phyloP scores from a whole-genome alignment of 140 eudicot species.

The Bidens hawaiensis region DNA sequence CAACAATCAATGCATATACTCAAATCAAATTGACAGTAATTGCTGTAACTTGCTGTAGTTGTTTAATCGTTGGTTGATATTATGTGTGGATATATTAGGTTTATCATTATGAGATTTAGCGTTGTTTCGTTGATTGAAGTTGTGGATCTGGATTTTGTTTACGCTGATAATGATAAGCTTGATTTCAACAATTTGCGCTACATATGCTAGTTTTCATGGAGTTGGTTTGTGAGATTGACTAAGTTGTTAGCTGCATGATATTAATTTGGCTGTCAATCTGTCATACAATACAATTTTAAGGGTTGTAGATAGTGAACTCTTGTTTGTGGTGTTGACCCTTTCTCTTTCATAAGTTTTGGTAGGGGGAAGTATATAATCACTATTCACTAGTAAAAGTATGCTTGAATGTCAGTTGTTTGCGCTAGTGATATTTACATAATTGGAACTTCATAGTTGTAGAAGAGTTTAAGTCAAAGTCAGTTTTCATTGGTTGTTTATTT shows the following conservation, averaged over 20 bases:
- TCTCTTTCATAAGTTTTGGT: not conserved
- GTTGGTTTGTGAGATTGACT: slow-evolving; percentile 3
- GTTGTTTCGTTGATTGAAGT: slow-evolving; percentile 7
- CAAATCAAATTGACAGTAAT: too few species aligned
- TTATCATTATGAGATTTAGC: not conserved
- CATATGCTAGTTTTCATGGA: not conserved
- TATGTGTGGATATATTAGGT: not conserved
- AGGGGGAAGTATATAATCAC: not conserved
- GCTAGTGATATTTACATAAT: not conserved
- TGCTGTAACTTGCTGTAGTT: too few species aligned
- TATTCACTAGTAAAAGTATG: not conserved
- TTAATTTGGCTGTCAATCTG: not conserved
- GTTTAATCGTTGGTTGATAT: not conserved
- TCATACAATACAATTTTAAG: not conserved
- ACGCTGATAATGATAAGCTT: not conserved
- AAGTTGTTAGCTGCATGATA: not conserved
- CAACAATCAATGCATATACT: too few species aligned
- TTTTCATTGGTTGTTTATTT: slow-evolving; percentile 1
- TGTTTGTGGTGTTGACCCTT: not conserved
- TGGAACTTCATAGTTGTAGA: not conserved
- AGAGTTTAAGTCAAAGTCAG: not conserved
- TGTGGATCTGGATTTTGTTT: slow-evolving; percentile 22
- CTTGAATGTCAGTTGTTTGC: not conserved
- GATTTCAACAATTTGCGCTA: slow-evolving; percentile 10
- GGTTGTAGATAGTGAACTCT: not conserved